Evolutionary conservation across 2,329 filamentous ascomycete species (phyloP).

Genomic region (Capronia epimyces): DNA sequence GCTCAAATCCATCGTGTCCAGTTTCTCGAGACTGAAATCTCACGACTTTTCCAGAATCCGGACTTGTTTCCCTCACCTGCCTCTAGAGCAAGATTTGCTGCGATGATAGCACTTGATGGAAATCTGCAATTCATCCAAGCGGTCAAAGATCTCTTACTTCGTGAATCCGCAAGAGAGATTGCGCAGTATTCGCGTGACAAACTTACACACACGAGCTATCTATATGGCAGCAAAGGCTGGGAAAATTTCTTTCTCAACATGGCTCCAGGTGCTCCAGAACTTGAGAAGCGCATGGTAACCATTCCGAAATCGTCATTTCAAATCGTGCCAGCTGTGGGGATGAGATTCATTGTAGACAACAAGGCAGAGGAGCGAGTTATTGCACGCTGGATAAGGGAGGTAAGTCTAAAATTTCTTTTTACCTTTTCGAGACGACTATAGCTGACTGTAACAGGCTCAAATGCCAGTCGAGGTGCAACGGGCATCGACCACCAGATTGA

Average conservation of each 20-base stretch:
- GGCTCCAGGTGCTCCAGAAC: slow-evolving; percentile 12
- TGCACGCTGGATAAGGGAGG: slow-evolving; percentile 6
- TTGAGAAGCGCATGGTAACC: neutral
- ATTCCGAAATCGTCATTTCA: slow-evolving; percentile 15
- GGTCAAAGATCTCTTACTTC: slow-evolving; percentile 13
- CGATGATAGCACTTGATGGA: slow-evolving; percentile 17
- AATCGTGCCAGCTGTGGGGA: slow-evolving; percentile 16
- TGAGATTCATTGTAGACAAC: slow-evolving; percentile 20
- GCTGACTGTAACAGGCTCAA: neutral
- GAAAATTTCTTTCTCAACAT: slow-evolving; percentile 23
- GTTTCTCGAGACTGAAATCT: slow-evolving; percentile 12
- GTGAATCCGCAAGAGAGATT: neutral
- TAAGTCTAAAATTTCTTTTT: neutral
- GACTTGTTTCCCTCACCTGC: slow-evolving; percentile 18
- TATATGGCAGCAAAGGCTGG: slow-evolving; percentile 20
- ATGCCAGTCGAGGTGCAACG: neutral
- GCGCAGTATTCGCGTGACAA: neutral
- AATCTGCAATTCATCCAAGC: slow-evolving; percentile 21
- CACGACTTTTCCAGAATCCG: slow-evolving; percentile 16
- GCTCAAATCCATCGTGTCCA: slow-evolving; percentile 14
- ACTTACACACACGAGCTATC: slow-evolving; percentile 6
- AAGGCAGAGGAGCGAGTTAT: slow-evolving; percentile 12
- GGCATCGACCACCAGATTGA: slow-evolving; percentile 10
- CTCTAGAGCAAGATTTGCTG: slow-evolving; percentile 10
- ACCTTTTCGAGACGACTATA: neutral